Evolutionary conservation across 306 rosid genomes (phyloP).

Genomic region (Crataegus laevigata): DNA sequence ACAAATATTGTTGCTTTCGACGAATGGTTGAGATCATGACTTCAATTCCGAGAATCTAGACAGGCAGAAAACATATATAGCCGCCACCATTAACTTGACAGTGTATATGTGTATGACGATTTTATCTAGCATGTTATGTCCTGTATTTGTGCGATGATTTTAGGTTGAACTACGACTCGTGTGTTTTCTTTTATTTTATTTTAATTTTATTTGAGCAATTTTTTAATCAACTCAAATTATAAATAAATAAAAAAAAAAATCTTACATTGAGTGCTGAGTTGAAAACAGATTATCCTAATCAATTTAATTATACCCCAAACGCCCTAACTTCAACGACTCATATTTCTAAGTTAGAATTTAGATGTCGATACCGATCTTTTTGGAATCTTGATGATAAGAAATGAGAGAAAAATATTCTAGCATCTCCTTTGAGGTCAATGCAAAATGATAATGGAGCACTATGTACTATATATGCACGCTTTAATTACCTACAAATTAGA

Average conservation of each 20-base stretch:
- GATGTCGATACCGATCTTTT: conserved; percentile 8
- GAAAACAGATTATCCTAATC: background rate
- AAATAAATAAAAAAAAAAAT: too few relatives aligned
- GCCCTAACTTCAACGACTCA: too few relatives aligned
- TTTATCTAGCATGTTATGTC: background rate
- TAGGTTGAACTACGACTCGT: background rate
- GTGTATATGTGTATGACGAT: background rate
- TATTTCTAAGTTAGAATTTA: background rate
- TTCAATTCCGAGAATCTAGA: background rate
- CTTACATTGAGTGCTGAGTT: too few relatives aligned
- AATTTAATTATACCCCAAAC: background rate
- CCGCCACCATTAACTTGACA: too few relatives aligned
- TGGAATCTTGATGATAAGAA: conserved; percentile 15
- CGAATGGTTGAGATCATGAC: background rate
- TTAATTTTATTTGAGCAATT: too few relatives aligned
- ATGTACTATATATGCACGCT: background rate
- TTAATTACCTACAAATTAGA: too few relatives aligned
- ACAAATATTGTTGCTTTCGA: background rate
- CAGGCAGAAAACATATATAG: background rate
- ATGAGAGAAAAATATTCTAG: background rate
- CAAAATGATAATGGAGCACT: background rate
- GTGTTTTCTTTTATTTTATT: background rate
- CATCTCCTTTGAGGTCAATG: conserved; percentile 3
- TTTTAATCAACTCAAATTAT: too few relatives aligned
- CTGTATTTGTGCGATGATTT: too few relatives aligned